Conservation (phyloP, 169 alveolate species). For the Theileria annulata region DNA sequence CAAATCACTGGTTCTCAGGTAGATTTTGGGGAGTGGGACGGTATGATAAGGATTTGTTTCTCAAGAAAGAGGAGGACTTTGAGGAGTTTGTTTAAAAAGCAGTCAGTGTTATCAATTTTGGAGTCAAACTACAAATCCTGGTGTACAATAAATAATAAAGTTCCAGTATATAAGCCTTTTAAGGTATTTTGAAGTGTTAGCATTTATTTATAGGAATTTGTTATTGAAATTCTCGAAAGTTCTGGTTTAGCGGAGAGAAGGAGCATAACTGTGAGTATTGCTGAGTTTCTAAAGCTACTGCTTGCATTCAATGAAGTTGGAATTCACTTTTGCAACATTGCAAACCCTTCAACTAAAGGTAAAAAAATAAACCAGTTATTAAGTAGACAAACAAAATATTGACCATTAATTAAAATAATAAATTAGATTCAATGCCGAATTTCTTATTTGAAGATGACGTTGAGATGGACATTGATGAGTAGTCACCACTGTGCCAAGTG, state of each 20-base stretch:
- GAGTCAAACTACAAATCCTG: constrained; percentile 90
- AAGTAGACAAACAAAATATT: constrained; percentile 22
- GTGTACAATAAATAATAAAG: constrained; percentile 77
- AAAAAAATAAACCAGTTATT: not conserved
- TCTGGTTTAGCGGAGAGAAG: constrained; percentile 78
- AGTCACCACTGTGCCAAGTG: constrained; percentile 60
- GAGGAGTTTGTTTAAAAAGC: constrained; percentile 93
- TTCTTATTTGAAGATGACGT: constrained; percentile 58
- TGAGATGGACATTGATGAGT: constrained; percentile 19
- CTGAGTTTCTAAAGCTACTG: constrained; percentile 84
- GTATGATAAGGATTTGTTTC: constrained; percentile 95
- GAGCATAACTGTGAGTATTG: constrained; percentile 84
- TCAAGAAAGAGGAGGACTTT: constrained; percentile 96
- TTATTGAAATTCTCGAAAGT: constrained; percentile 68
- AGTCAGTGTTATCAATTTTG: constrained; percentile 88
- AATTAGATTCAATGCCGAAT: constrained; percentile 36
- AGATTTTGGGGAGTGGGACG: constrained; percentile 98
- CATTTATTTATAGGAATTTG: constrained; percentile 22
- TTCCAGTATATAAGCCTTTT: constrained; percentile 67
- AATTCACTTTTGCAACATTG: constrained; percentile 82
- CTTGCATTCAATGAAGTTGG: constrained; percentile 87
- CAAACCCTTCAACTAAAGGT: constrained; percentile 51
- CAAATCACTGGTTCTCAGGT: constrained; percentile 60
- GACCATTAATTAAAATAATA: not conserved
- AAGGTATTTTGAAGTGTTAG: constrained; percentile 25